Base-by-base conservation (phyloP, 345 rosid species). In the Cardamine resedifolia region DNA sequence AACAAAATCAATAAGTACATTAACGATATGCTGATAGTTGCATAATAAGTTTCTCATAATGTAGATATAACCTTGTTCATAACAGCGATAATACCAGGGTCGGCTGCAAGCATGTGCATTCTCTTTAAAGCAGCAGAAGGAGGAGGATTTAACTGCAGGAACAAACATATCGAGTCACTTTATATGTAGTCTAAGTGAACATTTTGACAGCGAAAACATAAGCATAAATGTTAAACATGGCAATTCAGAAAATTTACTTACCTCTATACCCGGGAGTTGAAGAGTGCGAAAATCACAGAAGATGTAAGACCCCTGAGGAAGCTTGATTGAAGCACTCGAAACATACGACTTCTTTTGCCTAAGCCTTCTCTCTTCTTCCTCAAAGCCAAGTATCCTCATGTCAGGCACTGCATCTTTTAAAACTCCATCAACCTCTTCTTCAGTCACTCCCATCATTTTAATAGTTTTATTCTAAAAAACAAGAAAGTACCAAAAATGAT, bases 81-180 rank as follows among this genome's bases (percentile, higher is more conserved):
- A 73, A 91, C 66, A 53, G 96, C 94, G 73, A 84, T 79, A 75
- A 95, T 87, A 66, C 98, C 99, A 78, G 96, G 98, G 80, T 91
- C 99, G 34, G 90, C 85, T 70, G 97, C 97, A 77, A 95, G 96
- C 92, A 81, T 95, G 73, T 90, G 97, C 98, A 95, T 91, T 80
- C 87, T 85, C 82, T 81, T 91, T 73, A 95, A 77, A 51, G 99
- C 99, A 84, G 85, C 90, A 58, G 92, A 82, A 77, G 96, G 75
- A 7, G 96, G 88, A 68, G 99, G 99, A 43, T 84, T 83, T 78
- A 95, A 75, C 97, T 95, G 81, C 43, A 60, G 12, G 2, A 47
- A 31, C 38, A 31, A 60, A 52, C 30, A 28, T 58, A 26, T 20
- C 26, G 0, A 3, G 36, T 64, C 48, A 64, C 47, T 63, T 44